phyloP scores from a whole-genome alignment of 2,329 filamentous ascomycete species.

The Botrytis medusae region DNA sequence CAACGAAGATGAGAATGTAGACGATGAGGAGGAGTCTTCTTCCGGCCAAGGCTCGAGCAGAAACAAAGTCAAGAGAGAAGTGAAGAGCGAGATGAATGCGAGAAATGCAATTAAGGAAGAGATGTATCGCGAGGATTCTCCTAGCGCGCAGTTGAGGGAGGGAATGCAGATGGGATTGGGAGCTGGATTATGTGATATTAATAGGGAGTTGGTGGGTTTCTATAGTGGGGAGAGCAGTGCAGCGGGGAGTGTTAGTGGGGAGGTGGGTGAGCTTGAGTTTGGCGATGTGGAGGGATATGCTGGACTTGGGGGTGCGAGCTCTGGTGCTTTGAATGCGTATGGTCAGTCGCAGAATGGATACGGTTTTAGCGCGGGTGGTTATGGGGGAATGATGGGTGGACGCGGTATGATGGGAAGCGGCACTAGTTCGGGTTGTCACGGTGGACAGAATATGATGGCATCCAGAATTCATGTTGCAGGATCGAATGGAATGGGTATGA shows the following conservation, averaged over 20 bases:
- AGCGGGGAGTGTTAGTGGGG: background rate
- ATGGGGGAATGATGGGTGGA: background rate
- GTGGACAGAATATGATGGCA: background rate
- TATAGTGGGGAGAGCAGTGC: background rate
- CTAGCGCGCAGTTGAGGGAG: background rate
- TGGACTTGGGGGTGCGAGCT: background rate
- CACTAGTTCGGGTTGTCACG: background rate
- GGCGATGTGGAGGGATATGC: background rate
- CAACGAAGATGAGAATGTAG: conserved; percentile 26
- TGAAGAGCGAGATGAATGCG: background rate
- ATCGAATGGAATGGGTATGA: background rate
- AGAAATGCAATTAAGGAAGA: background rate
- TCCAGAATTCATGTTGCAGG: background rate
- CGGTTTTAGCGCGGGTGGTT: background rate
- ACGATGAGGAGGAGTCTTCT: conserved; percentile 30
- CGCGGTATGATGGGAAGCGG: conserved; percentile 5
- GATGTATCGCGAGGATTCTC: background rate
- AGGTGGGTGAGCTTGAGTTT: background rate
- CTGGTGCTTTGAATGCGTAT: background rate
- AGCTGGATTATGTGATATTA: conserved; percentile 2
- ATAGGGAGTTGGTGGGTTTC: conserved; percentile 5
- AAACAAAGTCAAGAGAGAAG: conserved; percentile 8
- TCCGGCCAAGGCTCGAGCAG: conserved; percentile 22
- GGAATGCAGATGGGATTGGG: background rate
- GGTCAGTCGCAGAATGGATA: background rate